These are phyloP conservation scores for Bodo saltans DNA, from an alignment of 78 protist genomes.

Conservation along the genomic window DNA sequence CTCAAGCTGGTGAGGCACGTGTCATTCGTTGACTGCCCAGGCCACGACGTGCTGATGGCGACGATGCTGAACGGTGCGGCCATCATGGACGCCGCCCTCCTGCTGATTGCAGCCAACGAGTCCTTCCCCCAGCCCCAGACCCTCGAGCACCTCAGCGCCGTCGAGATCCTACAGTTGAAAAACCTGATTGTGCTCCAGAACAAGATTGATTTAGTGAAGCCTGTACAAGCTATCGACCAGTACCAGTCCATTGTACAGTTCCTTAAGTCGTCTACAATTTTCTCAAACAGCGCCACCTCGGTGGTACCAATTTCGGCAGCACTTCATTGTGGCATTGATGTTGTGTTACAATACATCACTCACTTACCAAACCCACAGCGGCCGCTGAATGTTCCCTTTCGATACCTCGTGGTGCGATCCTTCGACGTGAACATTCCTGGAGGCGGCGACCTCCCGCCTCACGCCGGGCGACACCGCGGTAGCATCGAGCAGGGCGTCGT, in stretches of 20 bases:
- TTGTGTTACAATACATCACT: slow-evolving; percentile 88
- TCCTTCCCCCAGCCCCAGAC: slow-evolving; percentile 99
- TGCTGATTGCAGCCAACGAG: slow-evolving; percentile 93
- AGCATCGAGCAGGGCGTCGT: slow-evolving; percentile 95
- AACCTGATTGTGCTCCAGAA: slow-evolving; percentile 98
- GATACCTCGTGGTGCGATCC: slow-evolving; percentile 97
- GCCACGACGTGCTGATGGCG: slow-evolving; percentile 99
- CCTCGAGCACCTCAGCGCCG: slow-evolving; percentile 98
- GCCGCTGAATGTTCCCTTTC: slow-evolving; percentile 87
- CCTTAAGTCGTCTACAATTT: slow-evolving; percentile 38
- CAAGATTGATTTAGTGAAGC: slow-evolving; percentile 96
- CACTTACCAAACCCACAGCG: slow-evolving; percentile 93
- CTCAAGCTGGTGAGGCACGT: slow-evolving; percentile 73
- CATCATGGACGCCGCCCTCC: slow-evolving; percentile 99
- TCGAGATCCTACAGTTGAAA: slow-evolving; percentile 95
- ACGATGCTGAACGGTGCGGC: slow-evolving; percentile 99
- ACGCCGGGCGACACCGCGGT: slow-evolving; percentile 99
- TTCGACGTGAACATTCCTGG: slow-evolving; percentile 99
- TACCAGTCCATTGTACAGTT: not conserved
- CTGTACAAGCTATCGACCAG: not conserved
- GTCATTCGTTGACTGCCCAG: slow-evolving; percentile 87
- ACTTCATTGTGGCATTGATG: slow-evolving; percentile 95
- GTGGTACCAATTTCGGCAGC: slow-evolving; percentile 99
- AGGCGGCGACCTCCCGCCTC: slow-evolving; percentile 77
- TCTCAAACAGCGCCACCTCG: slow-evolving; percentile 95